phyloP scores from a whole-genome alignment of 768 basidiomycete species.

The Suillus bovinus region DNA sequence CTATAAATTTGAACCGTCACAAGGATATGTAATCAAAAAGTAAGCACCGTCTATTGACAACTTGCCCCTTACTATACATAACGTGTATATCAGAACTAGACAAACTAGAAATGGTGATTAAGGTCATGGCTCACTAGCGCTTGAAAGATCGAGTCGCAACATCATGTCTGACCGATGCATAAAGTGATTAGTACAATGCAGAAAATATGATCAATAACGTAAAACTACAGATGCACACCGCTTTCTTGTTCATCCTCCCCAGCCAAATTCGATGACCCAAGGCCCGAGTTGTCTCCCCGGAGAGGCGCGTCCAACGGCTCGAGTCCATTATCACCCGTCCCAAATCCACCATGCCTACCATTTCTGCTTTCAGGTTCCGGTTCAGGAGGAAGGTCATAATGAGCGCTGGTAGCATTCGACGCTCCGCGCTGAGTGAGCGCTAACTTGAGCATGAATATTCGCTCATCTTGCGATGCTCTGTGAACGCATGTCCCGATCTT shows the following conservation, averaged over 20 bases:
- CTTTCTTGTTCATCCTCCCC: neutral
- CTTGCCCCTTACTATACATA: no score
- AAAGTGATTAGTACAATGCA: neutral
- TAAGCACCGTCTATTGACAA: no score
- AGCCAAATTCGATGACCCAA: neutral
- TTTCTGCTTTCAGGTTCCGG: neutral
- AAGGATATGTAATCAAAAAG: no score
- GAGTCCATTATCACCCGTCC: constrained; percentile 2
- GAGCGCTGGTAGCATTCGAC: neutral
- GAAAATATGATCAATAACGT: neutral
- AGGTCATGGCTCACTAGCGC: neutral
- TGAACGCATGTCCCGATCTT: constrained; percentile 13
- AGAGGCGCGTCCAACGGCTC: neutral
- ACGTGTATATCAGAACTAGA: no score
- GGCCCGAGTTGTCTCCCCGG: neutral
- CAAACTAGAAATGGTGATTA: no score
- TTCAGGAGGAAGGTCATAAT: constrained; percentile 3
- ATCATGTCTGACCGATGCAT: neutral
- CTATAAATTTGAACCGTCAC: no score
- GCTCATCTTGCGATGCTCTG: constrained; percentile 79
- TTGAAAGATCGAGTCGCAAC: neutral
- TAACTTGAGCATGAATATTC: constrained; percentile 66
- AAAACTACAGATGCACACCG: neutral
- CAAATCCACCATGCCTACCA: constrained; percentile 2
- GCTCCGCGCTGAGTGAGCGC: constrained; percentile 63